Conservation (phyloP, 305 asterid species). For the Fraxinus baroniana region DNA sequence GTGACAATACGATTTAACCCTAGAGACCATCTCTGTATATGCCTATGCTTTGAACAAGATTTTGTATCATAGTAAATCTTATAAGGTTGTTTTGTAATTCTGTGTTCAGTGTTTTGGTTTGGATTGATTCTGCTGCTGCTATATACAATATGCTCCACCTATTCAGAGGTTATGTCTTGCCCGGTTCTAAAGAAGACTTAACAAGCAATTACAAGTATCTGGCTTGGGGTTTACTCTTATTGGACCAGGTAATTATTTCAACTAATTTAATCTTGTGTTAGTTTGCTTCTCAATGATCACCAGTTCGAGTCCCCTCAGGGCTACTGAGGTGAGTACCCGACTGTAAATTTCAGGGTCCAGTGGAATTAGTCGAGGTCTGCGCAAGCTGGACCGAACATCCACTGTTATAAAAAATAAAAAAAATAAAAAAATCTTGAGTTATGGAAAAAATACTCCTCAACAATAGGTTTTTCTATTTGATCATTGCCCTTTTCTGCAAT, state of each 20-base stretch:
- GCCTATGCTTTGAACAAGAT: not conserved
- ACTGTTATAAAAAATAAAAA: too few relatives aligned
- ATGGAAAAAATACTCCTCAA: not conserved
- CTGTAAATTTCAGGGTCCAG: too few relatives aligned
- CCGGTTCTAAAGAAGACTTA: slow-evolving; percentile 4
- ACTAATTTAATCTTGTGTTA: not conserved
- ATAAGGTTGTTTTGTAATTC: not conserved
- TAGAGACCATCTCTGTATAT: not conserved
- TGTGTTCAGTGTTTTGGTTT: slow-evolving; percentile 42
- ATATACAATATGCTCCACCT: slow-evolving; percentile 50
- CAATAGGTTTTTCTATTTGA: too few relatives aligned
- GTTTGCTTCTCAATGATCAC: too few relatives aligned
- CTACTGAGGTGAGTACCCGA: too few relatives aligned
- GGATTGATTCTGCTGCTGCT: slow-evolving; percentile 57
- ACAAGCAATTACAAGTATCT: slow-evolving; percentile 13
- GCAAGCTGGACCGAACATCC: too few relatives aligned
- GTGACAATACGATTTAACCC: not conserved
- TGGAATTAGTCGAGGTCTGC: too few relatives aligned
- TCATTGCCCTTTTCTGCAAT: too few relatives aligned
- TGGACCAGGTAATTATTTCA: slow-evolving; percentile 38
- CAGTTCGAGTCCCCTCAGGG: too few relatives aligned
- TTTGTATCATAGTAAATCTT: not conserved
- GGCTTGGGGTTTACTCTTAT: slow-evolving; percentile 30
- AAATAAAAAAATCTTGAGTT: too few relatives aligned
- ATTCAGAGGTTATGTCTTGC: slow-evolving; percentile 27